Evolutionary conservation across 805 yeast species (phyloP), one percentile per base, ranked within the genome.

Genomic region (Trichomonascus vanleenenianus): DNA sequence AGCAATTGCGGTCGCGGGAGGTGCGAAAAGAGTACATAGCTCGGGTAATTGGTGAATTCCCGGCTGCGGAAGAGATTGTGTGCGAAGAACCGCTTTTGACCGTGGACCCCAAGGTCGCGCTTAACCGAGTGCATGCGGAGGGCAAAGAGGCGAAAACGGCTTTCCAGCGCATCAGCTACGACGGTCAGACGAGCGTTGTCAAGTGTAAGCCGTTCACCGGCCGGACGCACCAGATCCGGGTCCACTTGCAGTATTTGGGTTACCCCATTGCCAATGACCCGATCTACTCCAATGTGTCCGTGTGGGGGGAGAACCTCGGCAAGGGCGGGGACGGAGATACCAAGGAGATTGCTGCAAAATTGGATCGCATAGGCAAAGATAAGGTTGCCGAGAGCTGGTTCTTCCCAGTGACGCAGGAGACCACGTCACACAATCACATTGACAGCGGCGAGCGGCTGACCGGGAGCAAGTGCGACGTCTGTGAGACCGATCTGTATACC

Each of bases 251-350:
- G 63, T 83, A 72, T 53, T 55, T 93, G n/a, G 97, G 97, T 0
- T 75, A 70, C 58, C 96, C 97, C 0, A 91, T 91, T 39, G 87
- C 85, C 2, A 89, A 91, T 60, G 98, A 91, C 62, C 97, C 97
- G 0, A 72, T 89, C 1, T 91, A 88, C 57, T 83, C 96, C 2
- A 85, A 85, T 55, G 75, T 73, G 12, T 62, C 64, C 14, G 80
- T 86, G 0, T 93, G 97, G 96, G 97, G 97, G 0, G 65, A 72
- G 0, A 53, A 60, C 0, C 62, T 93, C 39, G 97, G 97, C 2
- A 76, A 74, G 50, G 71, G 72, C 14, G 79, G 78, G 2, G 66
- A 64, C 1, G 76, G 75, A 1, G 76, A 79, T 48, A 70, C 70
- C 34, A 70, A 64, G 0, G 68, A 63, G 3, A 72, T 86, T 0